Evolutionary conservation across 2,329 filamentous ascomycete species (phyloP).

Genomic region (Leptographium galeiforme): DNA sequence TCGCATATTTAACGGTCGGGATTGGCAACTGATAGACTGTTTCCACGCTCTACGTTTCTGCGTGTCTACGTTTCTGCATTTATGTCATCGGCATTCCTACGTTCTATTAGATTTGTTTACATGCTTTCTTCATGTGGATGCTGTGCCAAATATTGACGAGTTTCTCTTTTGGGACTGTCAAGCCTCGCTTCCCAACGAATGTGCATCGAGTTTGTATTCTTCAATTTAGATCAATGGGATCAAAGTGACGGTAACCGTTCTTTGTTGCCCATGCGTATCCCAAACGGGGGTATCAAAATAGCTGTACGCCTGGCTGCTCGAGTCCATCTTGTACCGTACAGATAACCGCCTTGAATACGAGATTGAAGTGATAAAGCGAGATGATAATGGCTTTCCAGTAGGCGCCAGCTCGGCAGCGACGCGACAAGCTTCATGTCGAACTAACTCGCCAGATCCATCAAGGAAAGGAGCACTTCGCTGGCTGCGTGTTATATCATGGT

Average conservation of each 20-base stretch:
- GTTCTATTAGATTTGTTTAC: not conserved
- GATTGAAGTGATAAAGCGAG: not conserved
- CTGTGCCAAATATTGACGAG: not conserved
- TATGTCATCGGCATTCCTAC: not conserved
- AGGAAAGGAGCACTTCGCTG: too few species aligned
- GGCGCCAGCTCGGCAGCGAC: too few species aligned
- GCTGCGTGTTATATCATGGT: too few species aligned
- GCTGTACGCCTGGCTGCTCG: not conserved
- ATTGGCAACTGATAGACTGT: constrained; percentile 20
- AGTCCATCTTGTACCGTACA: not conserved
- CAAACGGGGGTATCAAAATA: not conserved
- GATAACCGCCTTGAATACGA: not conserved
- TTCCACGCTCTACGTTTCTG: constrained; percentile 6
- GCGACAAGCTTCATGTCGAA: too few species aligned
- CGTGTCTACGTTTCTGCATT: not conserved
- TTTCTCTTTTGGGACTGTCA: not conserved
- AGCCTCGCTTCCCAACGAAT: not conserved
- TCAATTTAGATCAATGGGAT: not conserved
- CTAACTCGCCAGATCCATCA: too few species aligned
- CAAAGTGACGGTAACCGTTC: not conserved
- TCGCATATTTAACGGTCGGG: constrained; percentile 21
- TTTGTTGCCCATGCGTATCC: not conserved
- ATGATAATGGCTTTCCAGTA: too few species aligned
- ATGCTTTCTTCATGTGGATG: not conserved
- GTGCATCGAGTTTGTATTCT: not conserved